Evolutionary conservation across 129 eudicot genomes (phyloP).

Genomic region (Centrapalus pauciflorus): DNA sequence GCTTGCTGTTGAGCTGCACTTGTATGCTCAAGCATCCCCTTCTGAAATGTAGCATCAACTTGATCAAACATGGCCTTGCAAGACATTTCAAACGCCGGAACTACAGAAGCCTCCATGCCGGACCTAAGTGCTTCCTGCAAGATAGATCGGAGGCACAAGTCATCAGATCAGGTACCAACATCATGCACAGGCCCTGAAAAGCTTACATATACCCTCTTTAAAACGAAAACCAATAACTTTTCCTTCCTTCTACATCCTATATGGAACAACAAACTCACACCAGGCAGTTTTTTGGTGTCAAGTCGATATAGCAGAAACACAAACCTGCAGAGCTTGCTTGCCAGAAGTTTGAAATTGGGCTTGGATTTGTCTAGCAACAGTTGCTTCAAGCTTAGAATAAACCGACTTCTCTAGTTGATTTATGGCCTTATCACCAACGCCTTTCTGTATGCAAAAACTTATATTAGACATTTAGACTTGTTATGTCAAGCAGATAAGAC

Average conservation of each 20-base stretch:
- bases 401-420: conserved; percentile 70
- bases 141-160: neutral
- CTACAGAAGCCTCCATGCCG: conserved; percentile 62
- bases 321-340: conserved; percentile 78
- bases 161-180: neutral
- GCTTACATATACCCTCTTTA: no score
- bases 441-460: conserved; percentile 51
- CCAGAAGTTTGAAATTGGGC: conserved; percentile 77
- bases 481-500: no score
- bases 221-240: neutral
- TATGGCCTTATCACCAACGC: conserved; percentile 68
- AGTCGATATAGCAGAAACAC: no score
- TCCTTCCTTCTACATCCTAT: no score
- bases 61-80: conserved; percentile 92
- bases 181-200: no score
- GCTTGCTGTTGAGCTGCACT: conserved; percentile 54
- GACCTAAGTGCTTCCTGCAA: conserved; percentile 80
- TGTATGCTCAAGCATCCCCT: conserved; percentile 80
- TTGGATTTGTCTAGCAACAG: conserved; percentile 69
- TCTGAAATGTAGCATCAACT: conserved; percentile 77
- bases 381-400: conserved; percentile 60
- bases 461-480: no score
- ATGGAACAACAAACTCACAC: no score
- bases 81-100: conserved; percentile 90
- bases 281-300: no score